phyloP scores from a whole-genome alignment of 2,329 filamentous ascomycete species.

The Sphaerostilbella broomeana region DNA sequence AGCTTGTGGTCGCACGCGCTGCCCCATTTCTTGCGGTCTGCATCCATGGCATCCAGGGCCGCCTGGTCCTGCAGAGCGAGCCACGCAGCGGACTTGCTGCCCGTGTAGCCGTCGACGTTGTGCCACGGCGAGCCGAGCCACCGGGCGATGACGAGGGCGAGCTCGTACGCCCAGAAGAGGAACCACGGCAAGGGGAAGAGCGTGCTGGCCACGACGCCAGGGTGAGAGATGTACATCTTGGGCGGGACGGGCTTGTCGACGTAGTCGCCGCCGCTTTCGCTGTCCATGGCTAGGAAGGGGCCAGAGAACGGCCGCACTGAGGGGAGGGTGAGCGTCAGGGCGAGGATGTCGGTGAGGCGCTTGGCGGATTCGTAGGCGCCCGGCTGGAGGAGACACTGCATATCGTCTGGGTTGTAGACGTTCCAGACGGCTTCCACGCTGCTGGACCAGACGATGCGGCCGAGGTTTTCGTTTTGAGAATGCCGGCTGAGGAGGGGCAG shows the following conservation, averaged over 20 bases:
- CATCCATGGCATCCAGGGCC: conserved; percentile 49
- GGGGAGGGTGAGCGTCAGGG: conserved; percentile 65
- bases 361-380: conserved; percentile 82
- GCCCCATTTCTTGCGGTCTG: conserved; percentile 72
- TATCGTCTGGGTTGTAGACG: conserved; percentile 59
- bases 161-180: conserved; percentile 62
- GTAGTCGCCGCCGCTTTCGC: conserved; percentile 14
- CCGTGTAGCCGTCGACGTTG: conserved; percentile 65
- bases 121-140: conserved; percentile 88
- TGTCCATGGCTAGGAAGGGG: conserved; percentile 44
- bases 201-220: conserved; percentile 76
- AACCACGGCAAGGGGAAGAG: conserved; percentile 69
- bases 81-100: conserved; percentile 71
- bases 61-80: conserved; percentile 62
- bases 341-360: conserved; percentile 75
- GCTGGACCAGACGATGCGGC: conserved; percentile 79
- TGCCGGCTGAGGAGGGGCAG: conserved; percentile 61
- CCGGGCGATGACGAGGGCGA: conserved; percentile 64
- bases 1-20: conserved; percentile 57
- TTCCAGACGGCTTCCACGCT: conserved; percentile 61
- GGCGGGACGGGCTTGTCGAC: conserved; percentile 36
- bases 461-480: conserved; percentile 36
- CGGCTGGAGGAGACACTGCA: conserved; percentile 61
- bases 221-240: conserved; percentile 72
- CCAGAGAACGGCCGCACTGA: conserved; percentile 51